Evolutionary conservation across 2,329 filamentous ascomycete genomes (phyloP).

Genomic region (Emericellopsis cladophorae): DNA sequence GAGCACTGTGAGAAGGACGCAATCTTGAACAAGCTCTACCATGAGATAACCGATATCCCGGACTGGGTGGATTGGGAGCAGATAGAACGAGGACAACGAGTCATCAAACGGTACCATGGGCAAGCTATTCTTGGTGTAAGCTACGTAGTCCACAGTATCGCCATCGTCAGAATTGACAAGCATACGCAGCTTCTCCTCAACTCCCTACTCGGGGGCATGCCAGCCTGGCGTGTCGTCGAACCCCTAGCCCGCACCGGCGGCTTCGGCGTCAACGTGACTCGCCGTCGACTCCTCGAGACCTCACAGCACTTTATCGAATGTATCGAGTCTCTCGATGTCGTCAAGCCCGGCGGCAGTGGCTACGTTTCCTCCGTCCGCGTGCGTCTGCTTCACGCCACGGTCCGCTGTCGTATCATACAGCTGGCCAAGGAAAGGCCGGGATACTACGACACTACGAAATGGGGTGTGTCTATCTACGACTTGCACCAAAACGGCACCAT

Average conservation of each 20-base stretch:
- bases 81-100: constrained; percentile 59
- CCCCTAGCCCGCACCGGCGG: constrained; percentile 63
- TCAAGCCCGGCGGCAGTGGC: constrained; percentile 52
- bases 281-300: constrained; percentile 52
- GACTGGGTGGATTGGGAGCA: constrained; percentile 71
- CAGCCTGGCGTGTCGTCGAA: constrained; percentile 59
- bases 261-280: constrained; percentile 55
- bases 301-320: constrained; percentile 66
- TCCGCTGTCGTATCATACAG: constrained; percentile 48
- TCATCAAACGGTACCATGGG: constrained; percentile 66
- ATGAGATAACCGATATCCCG: constrained; percentile 52
- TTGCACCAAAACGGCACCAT: constrained; percentile 65
- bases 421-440: constrained; percentile 38
- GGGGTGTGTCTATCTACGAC: constrained; percentile 59
- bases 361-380: constrained; percentile 51
- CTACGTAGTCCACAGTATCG: background rate
- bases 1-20: constrained; percentile 44
- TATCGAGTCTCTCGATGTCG: constrained; percentile 47
- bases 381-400: constrained; percentile 50
- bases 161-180: background rate
- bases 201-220: constrained; percentile 58
- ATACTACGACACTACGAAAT: constrained; percentile 46
- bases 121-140: constrained; percentile 46
- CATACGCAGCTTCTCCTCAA: constrained; percentile 40
- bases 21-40: constrained; percentile 46